phyloP scores from a whole-genome alignment of 306 rosid genomes.

The Argentina anserina region DNA sequence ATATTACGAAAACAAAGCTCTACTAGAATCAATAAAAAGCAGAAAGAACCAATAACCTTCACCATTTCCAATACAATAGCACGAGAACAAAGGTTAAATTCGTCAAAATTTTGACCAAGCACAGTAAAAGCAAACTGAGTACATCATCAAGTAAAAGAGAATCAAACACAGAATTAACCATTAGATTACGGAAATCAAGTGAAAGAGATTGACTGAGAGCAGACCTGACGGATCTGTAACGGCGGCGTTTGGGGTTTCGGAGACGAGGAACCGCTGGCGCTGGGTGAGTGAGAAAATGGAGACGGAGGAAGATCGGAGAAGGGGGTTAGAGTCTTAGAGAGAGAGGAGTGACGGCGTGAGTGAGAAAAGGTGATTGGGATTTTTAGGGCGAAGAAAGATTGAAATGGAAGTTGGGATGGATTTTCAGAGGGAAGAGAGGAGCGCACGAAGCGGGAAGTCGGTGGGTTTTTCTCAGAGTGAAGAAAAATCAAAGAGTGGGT shows the following conservation, averaged over 20 bases:
- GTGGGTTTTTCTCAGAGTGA: slow-evolving; percentile 41
- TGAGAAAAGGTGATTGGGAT: neutral
- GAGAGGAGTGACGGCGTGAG: neutral
- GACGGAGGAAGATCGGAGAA: neutral
- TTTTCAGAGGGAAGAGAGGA: slow-evolving; percentile 19
- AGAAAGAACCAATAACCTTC: neutral
- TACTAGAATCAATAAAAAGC: neutral
- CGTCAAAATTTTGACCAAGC: neutral
- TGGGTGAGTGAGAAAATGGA: neutral
- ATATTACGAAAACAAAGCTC: neutral
- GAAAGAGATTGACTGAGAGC: neutral
- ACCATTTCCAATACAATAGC: neutral
- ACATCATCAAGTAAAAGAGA: neutral
- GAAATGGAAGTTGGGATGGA: slow-evolving; percentile 26
- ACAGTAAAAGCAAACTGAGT: neutral
- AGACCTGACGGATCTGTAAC: slow-evolving; percentile 35
- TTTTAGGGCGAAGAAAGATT: neutral
- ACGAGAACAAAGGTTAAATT: neutral
- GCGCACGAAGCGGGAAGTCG: slow-evolving; percentile 51
- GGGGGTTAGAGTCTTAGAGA: slow-evolving; percentile 1
- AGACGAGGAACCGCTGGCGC: neutral
- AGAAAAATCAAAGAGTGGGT: neutral
- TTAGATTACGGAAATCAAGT: neutral
- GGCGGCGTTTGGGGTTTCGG: neutral
- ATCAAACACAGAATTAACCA: neutral